These are phyloP conservation scores for Limnanthes douglasii DNA, from an alignment of 345 rosid species.

Conservation along the genomic window DNA sequence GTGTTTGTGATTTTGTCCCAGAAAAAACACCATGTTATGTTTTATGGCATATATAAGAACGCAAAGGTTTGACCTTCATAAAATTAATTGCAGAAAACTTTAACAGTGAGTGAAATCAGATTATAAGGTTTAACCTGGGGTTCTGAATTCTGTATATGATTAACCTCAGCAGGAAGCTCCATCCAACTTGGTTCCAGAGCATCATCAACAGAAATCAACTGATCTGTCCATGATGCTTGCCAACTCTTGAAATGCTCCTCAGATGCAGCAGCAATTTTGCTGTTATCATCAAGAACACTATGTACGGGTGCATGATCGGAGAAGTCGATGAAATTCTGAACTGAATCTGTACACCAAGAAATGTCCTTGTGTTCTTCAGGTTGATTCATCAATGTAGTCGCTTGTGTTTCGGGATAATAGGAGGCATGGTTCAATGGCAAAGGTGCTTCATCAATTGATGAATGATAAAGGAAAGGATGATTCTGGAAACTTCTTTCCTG, in stretches of 20 bases:
- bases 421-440: no score
- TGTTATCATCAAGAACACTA: conserved; percentile 30
- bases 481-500: no score
- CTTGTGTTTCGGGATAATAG: no score
- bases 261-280: conserved; percentile 18
- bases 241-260: conserved; percentile 25
- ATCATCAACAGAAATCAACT: conserved; percentile 46
- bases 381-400: no score
- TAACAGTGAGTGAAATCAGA: no score
- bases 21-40: no score
- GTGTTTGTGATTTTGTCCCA: no score
- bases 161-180: conserved; percentile 38
- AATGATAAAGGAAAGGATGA: no score
- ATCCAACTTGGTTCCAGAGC: conserved; percentile 50
- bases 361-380: no score
- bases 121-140: conserved; percentile 32
- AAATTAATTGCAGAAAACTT: background rate
- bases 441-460: no score
- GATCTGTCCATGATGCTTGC: conserved; percentile 62
- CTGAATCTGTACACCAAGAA: no score
- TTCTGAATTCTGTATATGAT: conserved; percentile 21
- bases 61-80: background rate
- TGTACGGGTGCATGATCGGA: conserved; percentile 26
- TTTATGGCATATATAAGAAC: conserved; percentile 16
- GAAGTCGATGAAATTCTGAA: conserved; percentile 33